Evolutionary conservation across 441 rosid species (phyloP).

Genomic region (Erodium moschatum): DNA sequence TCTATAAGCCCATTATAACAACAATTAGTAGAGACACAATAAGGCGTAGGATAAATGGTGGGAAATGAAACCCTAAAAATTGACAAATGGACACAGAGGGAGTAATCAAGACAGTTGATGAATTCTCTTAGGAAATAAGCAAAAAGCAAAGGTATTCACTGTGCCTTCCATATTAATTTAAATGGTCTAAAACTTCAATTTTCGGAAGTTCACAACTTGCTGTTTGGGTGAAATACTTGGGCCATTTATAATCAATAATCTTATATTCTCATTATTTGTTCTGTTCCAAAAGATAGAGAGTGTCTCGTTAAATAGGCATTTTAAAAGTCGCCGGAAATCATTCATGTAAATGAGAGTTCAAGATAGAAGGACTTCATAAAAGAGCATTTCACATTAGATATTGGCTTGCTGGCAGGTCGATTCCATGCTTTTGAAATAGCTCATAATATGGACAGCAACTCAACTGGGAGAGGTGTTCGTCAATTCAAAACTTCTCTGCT

Average conservation of each 20-base stretch:
- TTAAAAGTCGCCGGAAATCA: not conserved
- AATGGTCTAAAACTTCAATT: not conserved
- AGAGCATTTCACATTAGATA: slow-evolving; percentile 5
- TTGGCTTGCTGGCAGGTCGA: slow-evolving; percentile 47
- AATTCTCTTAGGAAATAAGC: too few relatives aligned
- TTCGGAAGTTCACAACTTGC: not conserved
- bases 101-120: too few relatives aligned
- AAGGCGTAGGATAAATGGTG: too few relatives aligned
- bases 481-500: slow-evolving; percentile 92
- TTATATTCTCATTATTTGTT: too few relatives aligned
- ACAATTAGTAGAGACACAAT: too few relatives aligned
- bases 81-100: too few relatives aligned
- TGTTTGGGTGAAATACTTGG: not conserved
- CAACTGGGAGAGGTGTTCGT: slow-evolving; percentile 75
- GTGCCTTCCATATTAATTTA: not conserved
- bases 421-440: slow-evolving; percentile 79
- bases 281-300: not conserved
- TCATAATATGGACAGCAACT: slow-evolving; percentile 62
- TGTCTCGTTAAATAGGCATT: not conserved
- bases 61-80: too few relatives aligned
- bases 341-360: slow-evolving; percentile 1
- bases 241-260: not conserved
- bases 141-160: not conserved
- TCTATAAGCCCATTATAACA: too few relatives aligned
- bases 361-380: not conserved